Evolutionary conservation across 2,329 filamentous ascomycete genomes (phyloP).

Genomic region (Macrophomina pseudophaseolina): DNA sequence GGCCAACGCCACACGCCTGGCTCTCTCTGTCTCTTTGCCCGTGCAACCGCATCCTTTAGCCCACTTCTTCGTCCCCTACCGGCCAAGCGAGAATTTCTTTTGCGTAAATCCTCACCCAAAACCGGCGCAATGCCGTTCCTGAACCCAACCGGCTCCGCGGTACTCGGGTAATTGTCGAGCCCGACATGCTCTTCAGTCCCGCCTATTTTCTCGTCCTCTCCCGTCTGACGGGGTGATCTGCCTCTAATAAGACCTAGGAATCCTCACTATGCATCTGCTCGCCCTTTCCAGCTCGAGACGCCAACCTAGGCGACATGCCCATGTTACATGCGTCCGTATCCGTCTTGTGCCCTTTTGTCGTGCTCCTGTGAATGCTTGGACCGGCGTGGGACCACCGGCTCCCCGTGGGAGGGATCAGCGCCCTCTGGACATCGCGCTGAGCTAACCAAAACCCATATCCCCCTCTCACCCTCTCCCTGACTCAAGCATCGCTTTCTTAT

Average conservation of each 20-base stretch:
- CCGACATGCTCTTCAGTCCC: not conserved
- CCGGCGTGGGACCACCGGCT: not conserved
- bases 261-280: not conserved
- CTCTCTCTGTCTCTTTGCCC: not conserved
- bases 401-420: not conserved
- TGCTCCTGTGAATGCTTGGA: not conserved
- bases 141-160: constrained; percentile 3
- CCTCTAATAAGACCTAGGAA: not conserved
- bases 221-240: not conserved
- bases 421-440: not conserved
- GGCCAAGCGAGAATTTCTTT: constrained; percentile 4
- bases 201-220: not conserved
- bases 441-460: not conserved
- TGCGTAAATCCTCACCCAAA: constrained; percentile 14
- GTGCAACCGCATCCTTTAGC: not conserved
- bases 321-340: constrained; percentile 12
- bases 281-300: not conserved
- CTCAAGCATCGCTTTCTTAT: not conserved
- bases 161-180: not conserved
- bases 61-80: not conserved
- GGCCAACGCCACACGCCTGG: constrained; percentile 4
- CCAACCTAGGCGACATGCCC: not conserved
- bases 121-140: not conserved
- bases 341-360: not conserved
- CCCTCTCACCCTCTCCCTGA: not conserved